Base-by-base conservation (phyloP, 768 basidiomycete genomes). In the Serendipita indica region DNA sequence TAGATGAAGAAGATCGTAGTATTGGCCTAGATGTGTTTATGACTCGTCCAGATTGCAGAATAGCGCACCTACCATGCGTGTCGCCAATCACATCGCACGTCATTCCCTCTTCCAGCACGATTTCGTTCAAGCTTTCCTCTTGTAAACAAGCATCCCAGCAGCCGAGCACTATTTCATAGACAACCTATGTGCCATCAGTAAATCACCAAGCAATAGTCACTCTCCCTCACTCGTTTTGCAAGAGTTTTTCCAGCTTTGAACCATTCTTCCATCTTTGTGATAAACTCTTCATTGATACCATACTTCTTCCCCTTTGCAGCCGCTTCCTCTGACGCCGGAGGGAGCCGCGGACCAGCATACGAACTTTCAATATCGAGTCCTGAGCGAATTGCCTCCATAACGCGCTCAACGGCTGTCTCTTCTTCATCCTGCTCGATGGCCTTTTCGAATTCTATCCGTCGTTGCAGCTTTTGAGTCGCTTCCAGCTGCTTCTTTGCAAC, bases 11-110 rank as follows among this genome's bases (percentile, higher is more conserved):
- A 98, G 75, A 69, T 98, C 96, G 69, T 89, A 98, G 73, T 86
- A 94, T 77, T 97, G 94, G 27, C 90, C 89, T 93, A 64, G 34
- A 34, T 39, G 14, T 32, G 22, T 56, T 18, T 7, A n/a, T 28
- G 35, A 60, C 10, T 18, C 27, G 33, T 58, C 32, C 18, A 39
- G 49, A 43, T 3, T n/a, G 34, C 41, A 39, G 27, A 27, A 70
- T 74, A 39, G 62, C 28, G 33, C 39, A 58, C 62, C 59, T 58
- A 87, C 91, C 91, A 70, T 96, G 92, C 12, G 92, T 89, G 69
- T 98, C 94, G 13, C 96, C 96, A 64, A 99, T 92, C 59, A 99
- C 84, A 70, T 98, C 92, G 67, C 85, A 82, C 0, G 84, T 91
- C 58, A 83, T 74, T 0, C 85, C 92, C 13, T 90, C 82, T 27